Conservation (phyloP, 2,329 filamentous ascomycete genomes). For the Venturia pyrina region DNA sequence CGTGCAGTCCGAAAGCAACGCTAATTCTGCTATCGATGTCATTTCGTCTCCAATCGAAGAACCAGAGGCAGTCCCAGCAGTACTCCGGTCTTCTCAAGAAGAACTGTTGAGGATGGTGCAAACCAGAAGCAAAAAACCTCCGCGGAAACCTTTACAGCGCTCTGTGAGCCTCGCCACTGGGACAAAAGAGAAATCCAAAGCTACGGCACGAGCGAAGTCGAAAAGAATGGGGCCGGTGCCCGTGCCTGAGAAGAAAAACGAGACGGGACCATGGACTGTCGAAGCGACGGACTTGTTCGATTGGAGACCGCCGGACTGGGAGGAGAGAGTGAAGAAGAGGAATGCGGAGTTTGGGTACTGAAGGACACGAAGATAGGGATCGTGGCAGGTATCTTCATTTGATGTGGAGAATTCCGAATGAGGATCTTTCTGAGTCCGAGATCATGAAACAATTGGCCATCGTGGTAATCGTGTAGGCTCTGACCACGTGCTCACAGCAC, state of each 20-base stretch:
- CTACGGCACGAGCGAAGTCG: constrained; percentile 19
- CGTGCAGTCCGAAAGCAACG: constrained; percentile 13
- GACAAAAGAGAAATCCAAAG: constrained; percentile 14
- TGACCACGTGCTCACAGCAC: too few relatives aligned
- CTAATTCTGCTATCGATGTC: background rate
- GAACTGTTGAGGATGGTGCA: constrained; percentile 14
- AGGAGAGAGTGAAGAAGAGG: constrained; percentile 21
- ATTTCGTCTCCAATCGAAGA: background rate
- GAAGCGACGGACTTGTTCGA: constrained; percentile 60
- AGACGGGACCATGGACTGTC: constrained; percentile 57
- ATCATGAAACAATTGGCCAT: too few relatives aligned
- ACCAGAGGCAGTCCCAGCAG: background rate
- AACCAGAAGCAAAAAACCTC: constrained; percentile 22
- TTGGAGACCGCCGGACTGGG: constrained; percentile 41
- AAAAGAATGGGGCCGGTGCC: constrained; percentile 20
- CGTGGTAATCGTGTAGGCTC: too few relatives aligned
- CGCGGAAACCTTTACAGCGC: constrained; percentile 21
- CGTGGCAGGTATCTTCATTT: background rate
- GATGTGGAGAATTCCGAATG: background rate
- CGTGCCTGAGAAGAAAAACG: constrained; percentile 17
- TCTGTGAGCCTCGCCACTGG: constrained; percentile 22
- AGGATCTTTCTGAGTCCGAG: too few relatives aligned
- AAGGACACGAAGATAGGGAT: background rate
- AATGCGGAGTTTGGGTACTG: constrained; percentile 9
- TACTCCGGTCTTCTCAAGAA: constrained; percentile 1